phyloP scores from a whole-genome alignment of 2,329 filamentous ascomycete genomes.

The Cladosporium sp. region DNA sequence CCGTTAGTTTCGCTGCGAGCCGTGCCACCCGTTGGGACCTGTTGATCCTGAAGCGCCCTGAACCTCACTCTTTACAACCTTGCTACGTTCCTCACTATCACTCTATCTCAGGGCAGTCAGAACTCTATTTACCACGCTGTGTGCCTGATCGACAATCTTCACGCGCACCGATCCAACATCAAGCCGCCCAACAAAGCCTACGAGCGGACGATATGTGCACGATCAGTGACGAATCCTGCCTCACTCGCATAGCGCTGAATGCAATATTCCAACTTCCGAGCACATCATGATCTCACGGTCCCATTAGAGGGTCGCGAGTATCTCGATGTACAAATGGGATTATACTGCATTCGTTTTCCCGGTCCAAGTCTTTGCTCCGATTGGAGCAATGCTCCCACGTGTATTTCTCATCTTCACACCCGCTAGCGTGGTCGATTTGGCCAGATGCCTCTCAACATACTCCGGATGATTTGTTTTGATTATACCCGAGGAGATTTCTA shows the following conservation, averaged over 20 bases:
- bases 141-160: neutral
- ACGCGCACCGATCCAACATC: neutral
- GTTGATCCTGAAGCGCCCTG: neutral
- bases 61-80: neutral
- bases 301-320: neutral
- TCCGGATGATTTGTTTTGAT: neutral
- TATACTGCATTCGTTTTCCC: neutral
- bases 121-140: neutral
- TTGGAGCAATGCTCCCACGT: neutral
- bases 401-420: neutral
- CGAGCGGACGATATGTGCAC: neutral
- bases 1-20: neutral
- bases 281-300: neutral
- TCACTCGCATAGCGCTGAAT: neutral
- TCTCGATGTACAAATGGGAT: neutral
- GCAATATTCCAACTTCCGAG: neutral
- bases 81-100: neutral
- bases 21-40: neutral
- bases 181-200: neutral
- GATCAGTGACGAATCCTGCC: neutral
- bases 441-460: neutral
- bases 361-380: neutral
- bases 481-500: neutral
- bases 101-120: too few relatives aligned
- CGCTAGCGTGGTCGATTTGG: neutral